These are phyloP conservation scores for Trametes sanguinea DNA, from an alignment of 768 basidiomycete species.

Conservation along the genomic window DNA sequence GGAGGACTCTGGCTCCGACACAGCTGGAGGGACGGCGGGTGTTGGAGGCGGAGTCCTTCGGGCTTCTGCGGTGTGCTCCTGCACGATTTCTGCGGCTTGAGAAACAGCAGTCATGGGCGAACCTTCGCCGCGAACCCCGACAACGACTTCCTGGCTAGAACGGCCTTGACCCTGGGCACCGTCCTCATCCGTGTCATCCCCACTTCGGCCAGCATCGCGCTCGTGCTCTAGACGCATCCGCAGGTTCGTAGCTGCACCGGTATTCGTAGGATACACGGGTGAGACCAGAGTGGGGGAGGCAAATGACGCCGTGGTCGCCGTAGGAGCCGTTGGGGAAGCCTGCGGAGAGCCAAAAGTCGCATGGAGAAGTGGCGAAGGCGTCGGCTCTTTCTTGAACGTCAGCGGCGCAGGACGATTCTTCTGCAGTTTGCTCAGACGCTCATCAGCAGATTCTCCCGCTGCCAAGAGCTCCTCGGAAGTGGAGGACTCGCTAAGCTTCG, in stretches of 20 bases:
- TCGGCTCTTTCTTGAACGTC: constrained; percentile 16
- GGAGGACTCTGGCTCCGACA: background rate
- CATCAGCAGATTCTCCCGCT: background rate
- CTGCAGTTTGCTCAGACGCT: constrained; percentile 13
- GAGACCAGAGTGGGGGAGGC: constrained; percentile 21
- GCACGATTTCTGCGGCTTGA: constrained; percentile 14
- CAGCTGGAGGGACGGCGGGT: background rate
- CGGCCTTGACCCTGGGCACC: constrained; percentile 12
- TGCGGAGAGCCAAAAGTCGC: constrained; percentile 44
- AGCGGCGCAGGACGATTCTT: constrained; percentile 37
- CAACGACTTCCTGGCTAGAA: constrained; percentile 40
- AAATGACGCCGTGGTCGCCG: constrained; percentile 23
- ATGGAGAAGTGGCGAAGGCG: constrained; percentile 42
- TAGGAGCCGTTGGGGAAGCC: constrained; percentile 30
- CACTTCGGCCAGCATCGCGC: constrained; percentile 14
- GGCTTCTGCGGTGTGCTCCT: background rate
- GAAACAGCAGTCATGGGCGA: constrained; percentile 13
- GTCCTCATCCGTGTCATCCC: background rate
- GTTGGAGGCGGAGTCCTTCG: constrained; percentile 2
- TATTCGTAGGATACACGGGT: constrained; percentile 24
- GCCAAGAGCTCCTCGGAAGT: background rate
- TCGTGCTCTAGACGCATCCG: constrained; percentile 40
- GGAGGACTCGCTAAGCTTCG: constrained; percentile 5
- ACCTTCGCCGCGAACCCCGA: constrained; percentile 48
- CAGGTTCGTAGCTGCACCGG: constrained; percentile 41